Conservation (phyloP, 495 filamentous ascomycete genomes). For the Sporormia fimetaria region DNA sequence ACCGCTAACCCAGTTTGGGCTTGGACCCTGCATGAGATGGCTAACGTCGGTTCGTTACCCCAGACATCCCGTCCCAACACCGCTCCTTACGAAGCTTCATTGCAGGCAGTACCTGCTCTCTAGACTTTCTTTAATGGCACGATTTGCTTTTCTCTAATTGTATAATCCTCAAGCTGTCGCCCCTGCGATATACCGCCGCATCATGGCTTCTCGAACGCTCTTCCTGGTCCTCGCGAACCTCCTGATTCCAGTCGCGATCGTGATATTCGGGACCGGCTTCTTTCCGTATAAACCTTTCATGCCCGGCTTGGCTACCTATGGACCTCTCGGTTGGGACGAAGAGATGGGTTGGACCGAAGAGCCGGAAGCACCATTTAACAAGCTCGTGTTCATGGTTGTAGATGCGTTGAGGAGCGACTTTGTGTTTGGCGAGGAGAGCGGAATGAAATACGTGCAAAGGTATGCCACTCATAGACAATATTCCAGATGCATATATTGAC, state of each 20-base stretch:
- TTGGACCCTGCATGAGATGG: too few species aligned
- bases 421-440: constrained; percentile 69
- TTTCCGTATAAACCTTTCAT: constrained; percentile 95
- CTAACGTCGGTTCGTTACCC: too few species aligned
- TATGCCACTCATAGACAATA: constrained; percentile 30
- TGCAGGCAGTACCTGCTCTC: too few species aligned
- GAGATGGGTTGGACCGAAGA: constrained; percentile 27
- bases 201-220: constrained; percentile 12
- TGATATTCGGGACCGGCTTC: constrained; percentile 83
- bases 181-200: too few species aligned
- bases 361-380: constrained; percentile 64
- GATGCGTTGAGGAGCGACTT: constrained; percentile 91
- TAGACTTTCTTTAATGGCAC: too few species aligned
- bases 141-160: too few species aligned
- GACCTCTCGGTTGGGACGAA: constrained; percentile 35
- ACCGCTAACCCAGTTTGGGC: too few species aligned
- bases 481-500: constrained; percentile 18
- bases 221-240: constrained; percentile 47
- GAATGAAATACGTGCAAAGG: constrained; percentile 86
- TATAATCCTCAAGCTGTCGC: too few species aligned
- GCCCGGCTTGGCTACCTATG: constrained; percentile 63
- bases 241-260: constrained; percentile 62
- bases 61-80: too few species aligned
- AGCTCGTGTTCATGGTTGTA: constrained; percentile 92
- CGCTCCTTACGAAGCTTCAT: too few species aligned